Percentiles rank a stretch among this genome's conserved stretches.
phyloP scores from a whole-genome alignment of 2,329 filamentous ascomycete species.

The Venturiaceae sp. region DNA sequence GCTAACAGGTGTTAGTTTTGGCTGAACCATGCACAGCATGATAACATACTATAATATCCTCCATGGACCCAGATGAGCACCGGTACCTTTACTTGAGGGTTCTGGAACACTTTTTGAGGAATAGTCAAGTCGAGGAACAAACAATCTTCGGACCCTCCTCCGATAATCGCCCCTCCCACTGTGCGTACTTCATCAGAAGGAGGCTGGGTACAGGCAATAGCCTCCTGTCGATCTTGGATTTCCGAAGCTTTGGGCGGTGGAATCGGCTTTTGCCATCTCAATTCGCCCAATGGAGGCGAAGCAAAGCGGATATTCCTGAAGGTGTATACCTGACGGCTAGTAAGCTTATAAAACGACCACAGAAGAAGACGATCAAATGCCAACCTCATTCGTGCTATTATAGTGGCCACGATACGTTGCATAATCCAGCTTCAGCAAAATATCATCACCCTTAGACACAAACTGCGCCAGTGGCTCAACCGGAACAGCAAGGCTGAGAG shows the following conservation, averaged over 20 bases:
- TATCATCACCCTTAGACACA: not conserved
- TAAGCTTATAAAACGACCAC: not conserved
- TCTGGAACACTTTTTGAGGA: conserved; percentile 26
- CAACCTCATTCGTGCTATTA: not conserved
- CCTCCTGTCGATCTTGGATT: not conserved
- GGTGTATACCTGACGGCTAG: conserved; percentile 7
- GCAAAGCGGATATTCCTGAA: conserved; percentile 20
- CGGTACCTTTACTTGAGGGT: not conserved
- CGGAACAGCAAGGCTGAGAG: not conserved
- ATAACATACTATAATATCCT: not conserved
- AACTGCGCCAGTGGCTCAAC: not conserved
- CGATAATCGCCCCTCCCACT: not conserved
- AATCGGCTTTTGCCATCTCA: conserved; percentile 12
- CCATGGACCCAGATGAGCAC: conserved; percentile 2
- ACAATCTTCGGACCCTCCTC: conserved; percentile 31
- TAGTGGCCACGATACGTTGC: not conserved
- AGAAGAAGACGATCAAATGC: not conserved
- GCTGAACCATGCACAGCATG: no score
- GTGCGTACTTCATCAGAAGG: not conserved
- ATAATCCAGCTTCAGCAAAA: not conserved
- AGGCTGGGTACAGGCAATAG: not conserved
- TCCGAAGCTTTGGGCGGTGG: not conserved
- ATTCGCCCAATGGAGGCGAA: conserved; percentile 21
- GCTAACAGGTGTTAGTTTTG: not conserved
- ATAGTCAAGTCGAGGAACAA: conserved; percentile 41